phyloP scores from a whole-genome alignment of 2,329 filamentous ascomycete genomes.

The Paecilomyces fulvus region DNA sequence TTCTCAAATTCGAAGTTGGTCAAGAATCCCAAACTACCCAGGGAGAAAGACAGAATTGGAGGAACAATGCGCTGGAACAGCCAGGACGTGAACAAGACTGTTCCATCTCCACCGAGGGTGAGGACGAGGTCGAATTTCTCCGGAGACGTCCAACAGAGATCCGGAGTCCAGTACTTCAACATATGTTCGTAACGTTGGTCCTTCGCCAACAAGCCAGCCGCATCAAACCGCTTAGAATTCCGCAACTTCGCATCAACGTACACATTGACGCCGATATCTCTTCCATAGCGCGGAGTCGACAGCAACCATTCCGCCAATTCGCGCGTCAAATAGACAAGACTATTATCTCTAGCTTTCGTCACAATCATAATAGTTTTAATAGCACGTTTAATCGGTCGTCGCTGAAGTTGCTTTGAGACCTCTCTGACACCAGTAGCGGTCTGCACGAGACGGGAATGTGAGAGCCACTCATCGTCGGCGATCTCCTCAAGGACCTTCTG shows the following conservation, averaged over 20 bases:
- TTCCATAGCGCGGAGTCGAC: conserved; percentile 79
- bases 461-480: conserved; percentile 75
- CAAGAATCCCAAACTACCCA: conserved; percentile 88
- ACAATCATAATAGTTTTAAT: conserved; percentile 97
- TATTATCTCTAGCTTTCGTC: conserved; percentile 93
- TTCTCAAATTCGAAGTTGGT: conserved; percentile 93
- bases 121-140: conserved; percentile 95
- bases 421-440: conserved; percentile 92
- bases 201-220: conserved; percentile 60
- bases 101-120: conserved; percentile 90
- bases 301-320: conserved; percentile 85
- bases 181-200: conserved; percentile 71
- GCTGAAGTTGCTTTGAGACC: conserved; percentile 89
- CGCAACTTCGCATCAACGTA: conserved; percentile 96
- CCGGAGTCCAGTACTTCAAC: conserved; percentile 93
- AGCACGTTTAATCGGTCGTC: conserved; percentile 81
- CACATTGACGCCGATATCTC: conserved; percentile 84
- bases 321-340: conserved; percentile 77
- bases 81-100: conserved; percentile 92
- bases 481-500: conserved; percentile 94
- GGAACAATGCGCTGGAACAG: conserved; percentile 93
- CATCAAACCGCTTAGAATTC: conserved; percentile 79
- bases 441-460: conserved; percentile 87
- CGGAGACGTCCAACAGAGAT: conserved; percentile 86
- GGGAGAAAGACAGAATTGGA: conserved; percentile 81